A percentile compares a stretch with the other conserved stretches of the same genome.
phyloP scores from a whole-genome alignment of 352 stramenopile genomes.

The Phytophthora cryptogea region DNA sequence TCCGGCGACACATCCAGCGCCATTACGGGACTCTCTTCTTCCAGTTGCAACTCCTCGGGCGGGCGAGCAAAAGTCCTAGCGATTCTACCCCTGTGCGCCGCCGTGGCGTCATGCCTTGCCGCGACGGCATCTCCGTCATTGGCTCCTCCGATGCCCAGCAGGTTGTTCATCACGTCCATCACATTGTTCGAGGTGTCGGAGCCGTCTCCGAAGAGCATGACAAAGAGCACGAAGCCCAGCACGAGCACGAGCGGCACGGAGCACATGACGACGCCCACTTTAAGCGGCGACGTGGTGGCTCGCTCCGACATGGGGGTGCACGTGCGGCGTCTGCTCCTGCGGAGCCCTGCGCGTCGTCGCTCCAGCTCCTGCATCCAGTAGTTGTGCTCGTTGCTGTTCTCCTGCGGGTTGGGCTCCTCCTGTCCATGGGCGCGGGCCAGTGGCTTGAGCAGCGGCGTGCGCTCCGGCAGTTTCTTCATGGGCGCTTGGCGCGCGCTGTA shows the following conservation, averaged over 20 bases:
- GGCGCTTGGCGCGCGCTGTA: conserved; percentile 14
- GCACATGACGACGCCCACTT: conserved; percentile 69
- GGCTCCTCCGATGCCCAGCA: conserved; percentile 16
- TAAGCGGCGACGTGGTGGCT: conserved; percentile 53
- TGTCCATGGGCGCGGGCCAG: conserved; percentile 26
- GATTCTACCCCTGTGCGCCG: conserved; percentile 15
- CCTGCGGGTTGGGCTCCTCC: conserved; percentile 42
- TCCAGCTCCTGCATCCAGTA: conserved; percentile 83
- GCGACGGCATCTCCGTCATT: conserved; percentile 7
- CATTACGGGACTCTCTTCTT: conserved; percentile 29
- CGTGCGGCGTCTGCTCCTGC: conserved; percentile 38
- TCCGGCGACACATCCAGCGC: conserved; percentile 15
- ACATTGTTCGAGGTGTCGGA: conserved; percentile 15
- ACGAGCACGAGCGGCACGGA: conserved; percentile 68
- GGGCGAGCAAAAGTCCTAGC: conserved; percentile 16
- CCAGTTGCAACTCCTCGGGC: conserved; percentile 12
- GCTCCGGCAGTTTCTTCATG: conserved; percentile 41
- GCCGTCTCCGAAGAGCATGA: conserved; percentile 49
- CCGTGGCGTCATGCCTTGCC: conserved; percentile 14
- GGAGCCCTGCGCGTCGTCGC: conserved; percentile 42
- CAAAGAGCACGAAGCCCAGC: conserved; percentile 58
- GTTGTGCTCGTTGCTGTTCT: conserved; percentile 53
- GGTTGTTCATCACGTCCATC: conserved; percentile 23
- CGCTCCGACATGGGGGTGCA: conserved; percentile 44
- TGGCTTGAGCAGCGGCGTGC: conserved; percentile 32